phyloP scores from a whole-genome alignment of 2,329 filamentous ascomycete genomes.

The Whalleya microplaca region DNA sequence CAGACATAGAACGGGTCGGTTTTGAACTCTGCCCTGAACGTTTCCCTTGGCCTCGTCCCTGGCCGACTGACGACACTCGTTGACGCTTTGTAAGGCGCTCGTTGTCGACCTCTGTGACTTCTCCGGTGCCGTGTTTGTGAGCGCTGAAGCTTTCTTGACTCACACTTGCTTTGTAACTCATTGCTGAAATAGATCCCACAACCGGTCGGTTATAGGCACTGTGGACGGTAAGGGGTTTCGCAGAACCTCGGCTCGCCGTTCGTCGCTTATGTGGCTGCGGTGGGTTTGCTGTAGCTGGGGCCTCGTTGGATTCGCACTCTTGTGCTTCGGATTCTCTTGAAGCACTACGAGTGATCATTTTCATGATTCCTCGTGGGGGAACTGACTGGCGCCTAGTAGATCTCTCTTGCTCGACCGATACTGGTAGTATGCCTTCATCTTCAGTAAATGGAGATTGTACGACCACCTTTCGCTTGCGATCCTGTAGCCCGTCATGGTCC shows the following conservation, averaged over 20 bases:
- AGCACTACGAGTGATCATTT: constrained; percentile 20
- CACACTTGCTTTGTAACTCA: neutral
- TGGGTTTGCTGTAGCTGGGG: constrained; percentile 1
- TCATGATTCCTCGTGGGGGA: constrained; percentile 35
- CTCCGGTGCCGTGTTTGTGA: neutral
- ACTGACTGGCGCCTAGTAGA: constrained; percentile 29
- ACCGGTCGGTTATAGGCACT: constrained; percentile 38
- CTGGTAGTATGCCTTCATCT: constrained; percentile 25
- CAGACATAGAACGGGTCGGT: constrained; percentile 27
- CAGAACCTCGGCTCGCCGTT: constrained; percentile 19
- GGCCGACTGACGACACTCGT: neutral
- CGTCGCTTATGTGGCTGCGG: constrained; percentile 11
- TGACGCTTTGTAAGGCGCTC: constrained; percentile 12
- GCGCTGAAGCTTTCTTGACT: neutral
- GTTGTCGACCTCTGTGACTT: neutral
- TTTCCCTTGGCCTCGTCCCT: neutral
- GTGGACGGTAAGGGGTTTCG: constrained; percentile 20
- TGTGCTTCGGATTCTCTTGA: constrained; percentile 15
- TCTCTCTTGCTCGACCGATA: constrained; percentile 37
- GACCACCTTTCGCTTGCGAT: constrained; percentile 28
- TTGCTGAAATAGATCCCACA: constrained; percentile 17
- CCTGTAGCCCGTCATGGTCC: constrained; percentile 1
- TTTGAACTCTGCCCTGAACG: constrained; percentile 9
- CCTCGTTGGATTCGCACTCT: constrained; percentile 10
- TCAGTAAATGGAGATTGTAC: constrained; percentile 30